Evolutionary conservation across 768 basidiomycete species (phyloP).

Genomic region (Pleurotus salmoneostramineus): DNA sequence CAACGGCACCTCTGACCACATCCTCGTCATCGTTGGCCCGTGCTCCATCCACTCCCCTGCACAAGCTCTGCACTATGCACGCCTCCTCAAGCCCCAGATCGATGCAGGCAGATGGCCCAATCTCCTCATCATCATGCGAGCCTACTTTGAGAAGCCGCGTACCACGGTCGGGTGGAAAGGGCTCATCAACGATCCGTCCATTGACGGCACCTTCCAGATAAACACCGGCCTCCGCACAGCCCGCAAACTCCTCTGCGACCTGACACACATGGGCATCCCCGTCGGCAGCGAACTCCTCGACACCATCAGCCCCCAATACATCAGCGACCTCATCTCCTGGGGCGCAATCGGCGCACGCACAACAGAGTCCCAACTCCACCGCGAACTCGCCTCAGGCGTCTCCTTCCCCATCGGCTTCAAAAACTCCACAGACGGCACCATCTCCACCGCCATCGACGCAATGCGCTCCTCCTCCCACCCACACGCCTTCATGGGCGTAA

Average conservation of each 20-base stretch:
- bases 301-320: constrained; percentile 72
- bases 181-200: constrained; percentile 94
- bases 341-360: constrained; percentile 95
- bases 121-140: constrained; percentile 93
- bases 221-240: constrained; percentile 93
- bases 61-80: constrained; percentile 2
- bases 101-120: constrained; percentile 22
- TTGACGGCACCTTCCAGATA: constrained; percentile 92
- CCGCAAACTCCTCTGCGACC: constrained; percentile 74
- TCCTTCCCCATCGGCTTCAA: constrained; percentile 99
- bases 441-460: constrained; percentile 94
- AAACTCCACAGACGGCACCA: constrained; percentile 95
- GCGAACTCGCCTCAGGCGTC: constrained; percentile 82
- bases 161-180: constrained; percentile 99
- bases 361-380: constrained; percentile 91
- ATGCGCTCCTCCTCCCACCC: constrained; percentile 47
- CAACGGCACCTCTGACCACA: not conserved
- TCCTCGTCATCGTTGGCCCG: constrained; percentile 6
- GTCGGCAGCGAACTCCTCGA: constrained; percentile 93
- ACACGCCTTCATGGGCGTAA: constrained; percentile 21
- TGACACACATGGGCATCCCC: constrained; percentile 88
- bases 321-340: constrained; percentile 87
- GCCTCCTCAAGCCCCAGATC: not conserved
- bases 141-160: constrained; percentile 96
- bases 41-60: constrained; percentile 6